Percentiles rank a stretch among this genome's conserved stretches.
These are phyloP conservation scores for Sordariomycetes sp. DNA, from an alignment of 2,329 filamentous ascomycete genomes.

Conservation along the genomic window DNA sequence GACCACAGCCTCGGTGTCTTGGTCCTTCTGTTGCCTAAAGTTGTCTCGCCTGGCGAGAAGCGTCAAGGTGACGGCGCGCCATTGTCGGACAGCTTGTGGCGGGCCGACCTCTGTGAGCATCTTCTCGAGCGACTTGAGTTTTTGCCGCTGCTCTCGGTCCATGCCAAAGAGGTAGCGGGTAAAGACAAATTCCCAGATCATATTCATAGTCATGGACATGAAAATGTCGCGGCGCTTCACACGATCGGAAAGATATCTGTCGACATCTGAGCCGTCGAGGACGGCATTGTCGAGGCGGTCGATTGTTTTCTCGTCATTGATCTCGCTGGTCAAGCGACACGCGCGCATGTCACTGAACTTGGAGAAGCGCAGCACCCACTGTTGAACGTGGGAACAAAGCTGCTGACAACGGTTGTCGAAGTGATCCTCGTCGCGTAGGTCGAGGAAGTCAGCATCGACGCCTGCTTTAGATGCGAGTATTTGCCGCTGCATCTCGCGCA, in stretches of 20 bases:
- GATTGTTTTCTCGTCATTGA: slow-evolving; percentile 87
- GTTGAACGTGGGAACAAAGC: slow-evolving; percentile 89
- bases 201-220: slow-evolving; percentile 98
- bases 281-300: slow-evolving; percentile 91
- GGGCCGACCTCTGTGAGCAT: slow-evolving; percentile 82
- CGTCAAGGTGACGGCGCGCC: slow-evolving; percentile 91
- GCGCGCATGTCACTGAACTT: slow-evolving; percentile 92
- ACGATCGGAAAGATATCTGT: slow-evolving; percentile 78
- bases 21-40: slow-evolving; percentile 76
- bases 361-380: slow-evolving; percentile 96
- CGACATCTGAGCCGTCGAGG: slow-evolving; percentile 88
- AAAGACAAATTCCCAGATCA: slow-evolving; percentile 99
- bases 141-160: slow-evolving; percentile 95
- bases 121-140: slow-evolving; percentile 93
- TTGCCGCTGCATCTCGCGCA: slow-evolving; percentile 40
- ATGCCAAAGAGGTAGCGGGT: slow-evolving; percentile 97
- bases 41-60: slow-evolving; percentile 70
- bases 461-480: slow-evolving; percentile 50
- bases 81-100: slow-evolving; percentile 82
- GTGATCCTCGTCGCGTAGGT: slow-evolving; percentile 81
- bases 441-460: slow-evolving; percentile 68
- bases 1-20: slow-evolving; percentile 93
- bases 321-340: slow-evolving; percentile 73
- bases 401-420: slow-evolving; percentile 92
- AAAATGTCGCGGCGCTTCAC: slow-evolving; percentile 87